Evolutionary conservation across 2,329 filamentous ascomycete species (phyloP).

Genomic region (Colletotrichum simmondsii): DNA sequence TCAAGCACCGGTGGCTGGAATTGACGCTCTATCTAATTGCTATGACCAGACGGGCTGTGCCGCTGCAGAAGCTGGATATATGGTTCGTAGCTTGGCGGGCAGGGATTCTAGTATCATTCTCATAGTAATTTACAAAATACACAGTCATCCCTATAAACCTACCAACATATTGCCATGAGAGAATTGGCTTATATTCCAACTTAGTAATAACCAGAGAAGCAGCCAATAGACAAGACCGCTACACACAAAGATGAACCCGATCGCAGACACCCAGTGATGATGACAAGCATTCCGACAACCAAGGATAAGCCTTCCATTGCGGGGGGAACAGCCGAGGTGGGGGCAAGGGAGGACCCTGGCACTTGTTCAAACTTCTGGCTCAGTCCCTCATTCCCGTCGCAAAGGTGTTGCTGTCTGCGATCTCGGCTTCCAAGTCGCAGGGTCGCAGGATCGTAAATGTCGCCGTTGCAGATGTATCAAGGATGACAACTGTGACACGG

Average conservation of each 20-base stretch:
- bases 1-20: fast-evolving
- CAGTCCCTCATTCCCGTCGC: neutral
- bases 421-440: neutral
- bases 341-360: neutral
- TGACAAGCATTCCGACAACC: constrained; percentile 77
- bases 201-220: neutral
- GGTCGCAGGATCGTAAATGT: neutral
- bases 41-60: too few species aligned
- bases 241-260: constrained; percentile 65
- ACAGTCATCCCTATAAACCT: too few species aligned
- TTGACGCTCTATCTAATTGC: too few species aligned
- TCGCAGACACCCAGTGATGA: constrained; percentile 87
- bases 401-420: neutral
- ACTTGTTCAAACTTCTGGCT: too few species aligned
- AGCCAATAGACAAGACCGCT: neutral
- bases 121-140: too few species aligned
- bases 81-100: too few species aligned
- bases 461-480: neutral
- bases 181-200: too few species aligned
- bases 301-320: constrained; percentile 46
- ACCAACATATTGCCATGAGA: too few species aligned
- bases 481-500: neutral
- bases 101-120: too few species aligned
- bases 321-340: neutral
- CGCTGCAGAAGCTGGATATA: too few species aligned